phyloP scores from a whole-genome alignment of 441 rosid genomes.

The Bruguiera hainesii region DNA sequence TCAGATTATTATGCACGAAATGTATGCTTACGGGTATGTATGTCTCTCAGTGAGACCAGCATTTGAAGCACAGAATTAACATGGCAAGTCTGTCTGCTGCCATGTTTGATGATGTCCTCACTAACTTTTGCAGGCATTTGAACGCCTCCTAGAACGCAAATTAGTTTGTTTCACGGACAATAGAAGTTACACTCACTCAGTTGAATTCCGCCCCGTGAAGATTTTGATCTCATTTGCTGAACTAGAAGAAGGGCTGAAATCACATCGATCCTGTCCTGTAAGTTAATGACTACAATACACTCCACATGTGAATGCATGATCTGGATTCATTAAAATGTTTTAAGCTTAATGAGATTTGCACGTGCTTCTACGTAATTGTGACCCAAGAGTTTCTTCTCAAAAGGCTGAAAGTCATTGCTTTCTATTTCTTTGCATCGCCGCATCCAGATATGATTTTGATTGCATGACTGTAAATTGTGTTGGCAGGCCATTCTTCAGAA shows the following conservation, averaged over 20 bases:
- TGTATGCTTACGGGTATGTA: conserved; percentile 76
- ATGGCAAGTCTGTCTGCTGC: not conserved
- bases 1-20: conserved; percentile 66
- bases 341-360: not conserved
- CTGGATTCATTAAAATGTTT: not conserved
- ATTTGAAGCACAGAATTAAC: conserved; percentile 3
- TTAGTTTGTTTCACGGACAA: conserved; percentile 64
- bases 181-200: conserved; percentile 61
- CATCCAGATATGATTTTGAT: not conserved
- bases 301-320: not conserved
- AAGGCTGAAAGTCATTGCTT: not conserved
- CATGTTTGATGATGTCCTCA: conserved; percentile 11
- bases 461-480: conserved; percentile 14
- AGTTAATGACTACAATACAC: conserved; percentile 24
- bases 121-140: conserved; percentile 70
- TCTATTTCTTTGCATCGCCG: not conserved
- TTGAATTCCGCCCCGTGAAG: conserved; percentile 73
- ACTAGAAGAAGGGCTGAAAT: conserved; percentile 72
- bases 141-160: conserved; percentile 66
- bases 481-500: conserved; percentile 48
- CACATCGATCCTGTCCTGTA: conserved; percentile 88
- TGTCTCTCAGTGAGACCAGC: conserved; percentile 1
- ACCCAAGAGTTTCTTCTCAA: not conserved
- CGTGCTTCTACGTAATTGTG: too few species aligned
- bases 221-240: conserved; percentile 67